Base-by-base conservation (phyloP, 306 rosid species). In the Pterocarpus macrocarpus region DNA sequence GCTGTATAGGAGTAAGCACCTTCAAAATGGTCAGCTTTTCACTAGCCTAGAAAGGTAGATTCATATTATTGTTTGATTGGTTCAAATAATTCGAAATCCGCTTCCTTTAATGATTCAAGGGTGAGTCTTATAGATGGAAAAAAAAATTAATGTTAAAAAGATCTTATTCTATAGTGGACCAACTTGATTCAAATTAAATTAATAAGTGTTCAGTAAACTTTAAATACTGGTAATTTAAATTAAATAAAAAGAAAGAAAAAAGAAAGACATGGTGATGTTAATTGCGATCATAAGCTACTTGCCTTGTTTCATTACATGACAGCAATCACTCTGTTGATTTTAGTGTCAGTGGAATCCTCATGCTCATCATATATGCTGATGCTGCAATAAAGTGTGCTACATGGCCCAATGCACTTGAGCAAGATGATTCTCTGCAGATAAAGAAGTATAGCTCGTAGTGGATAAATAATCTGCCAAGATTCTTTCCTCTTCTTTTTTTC, bases 301-400 rank as follows among this genome's bases (percentile, higher is more conserved):
- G 28, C 28, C 53, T 30, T 74, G 5, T 58, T 36, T 32, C 49
- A n/a, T 36, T 33, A 30, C 30, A 5, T 4, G 45, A 16, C 45
- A 73, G 4, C 44, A 44, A 43, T n/a, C 35, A 43, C 28, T 22
- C 33, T 30, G 5, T 59, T 44, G 45, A 35, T 22, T 75, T 75
- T 75, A 14, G 59, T 14, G 35, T 14, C 8, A 75, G 56, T 75
- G 79, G 69, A 75, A 33, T 61, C 79, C 69, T 41, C 69, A 17
- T 8, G 11, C 44, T 59, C 55, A 13, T 10, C 13, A 11, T 7
- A 41, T 39, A 1, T 74, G 43, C 43, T 58, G 57, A 13, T 53
- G 64, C 8, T 12, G 67, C 8, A 33, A n/a, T 62, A 3, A 3
- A 73, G 35, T 56, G 38, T 16, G 78, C 13, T 36, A 53, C 36